Percentiles rank a stretch among this genome's conserved stretches.
phyloP scores from a whole-genome alignment of 108 stramenopile species.

The Bacterosira constricta region DNA sequence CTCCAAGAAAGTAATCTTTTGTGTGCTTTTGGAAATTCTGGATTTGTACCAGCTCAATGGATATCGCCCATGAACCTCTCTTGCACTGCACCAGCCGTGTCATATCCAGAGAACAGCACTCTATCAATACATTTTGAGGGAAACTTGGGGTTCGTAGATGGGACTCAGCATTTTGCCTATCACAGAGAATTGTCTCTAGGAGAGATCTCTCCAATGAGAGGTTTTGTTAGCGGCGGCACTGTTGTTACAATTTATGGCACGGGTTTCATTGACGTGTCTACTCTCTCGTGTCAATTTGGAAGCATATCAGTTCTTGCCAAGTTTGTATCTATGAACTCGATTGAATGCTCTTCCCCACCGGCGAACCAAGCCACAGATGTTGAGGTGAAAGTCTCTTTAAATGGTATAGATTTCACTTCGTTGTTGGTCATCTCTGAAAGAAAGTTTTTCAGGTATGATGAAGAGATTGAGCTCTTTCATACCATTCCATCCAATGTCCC shows the following conservation, averaged over 20 bases:
- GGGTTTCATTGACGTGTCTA: slow-evolving; percentile 38
- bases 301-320: slow-evolving; percentile 11
- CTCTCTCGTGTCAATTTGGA: slow-evolving; percentile 47
- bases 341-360: slow-evolving; percentile 39
- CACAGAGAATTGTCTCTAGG: slow-evolving; percentile 30
- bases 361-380: slow-evolving; percentile 4
- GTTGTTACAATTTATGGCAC: slow-evolving; percentile 40
- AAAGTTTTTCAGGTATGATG: slow-evolving; percentile 31
- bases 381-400: slow-evolving; percentile 31
- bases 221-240: slow-evolving; percentile 44
- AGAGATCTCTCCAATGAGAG: slow-evolving; percentile 33
- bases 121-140: slow-evolving; percentile 29
- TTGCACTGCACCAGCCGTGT: slow-evolving; percentile 28
- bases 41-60: slow-evolving; percentile 31
- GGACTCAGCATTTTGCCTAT: slow-evolving; percentile 18
- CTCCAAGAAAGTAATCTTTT: slow-evolving; percentile 36
- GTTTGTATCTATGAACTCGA: slow-evolving; percentile 24
- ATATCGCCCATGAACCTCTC: slow-evolving; percentile 15
- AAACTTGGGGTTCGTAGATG: neutral
- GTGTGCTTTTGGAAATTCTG: slow-evolving; percentile 41
- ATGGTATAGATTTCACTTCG: slow-evolving; percentile 17
- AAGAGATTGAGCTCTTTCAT: slow-evolving; percentile 15
- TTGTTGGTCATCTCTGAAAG: neutral
- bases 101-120: slow-evolving; percentile 17
- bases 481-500: slow-evolving; percentile 16